A percentile compares a stretch with the other conserved stretches of the same genome.
Conservation (phyloP, 352 stramenopile species). For the Bremia lactucae region DNA sequence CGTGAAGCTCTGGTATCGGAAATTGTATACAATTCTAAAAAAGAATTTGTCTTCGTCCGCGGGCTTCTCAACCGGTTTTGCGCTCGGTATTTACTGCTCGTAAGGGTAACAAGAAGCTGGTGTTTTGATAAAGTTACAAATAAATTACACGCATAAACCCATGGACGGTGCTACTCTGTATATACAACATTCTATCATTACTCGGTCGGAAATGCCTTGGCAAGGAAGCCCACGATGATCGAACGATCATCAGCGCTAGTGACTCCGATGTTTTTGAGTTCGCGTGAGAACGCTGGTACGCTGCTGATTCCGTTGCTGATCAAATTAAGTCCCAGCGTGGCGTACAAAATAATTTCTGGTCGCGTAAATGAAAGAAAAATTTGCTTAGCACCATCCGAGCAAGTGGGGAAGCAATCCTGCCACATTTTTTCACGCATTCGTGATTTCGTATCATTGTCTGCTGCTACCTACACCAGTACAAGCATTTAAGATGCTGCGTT, state of each 20-base stretch:
- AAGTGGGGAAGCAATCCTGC: slow-evolving; percentile 74
- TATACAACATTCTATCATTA: slow-evolving; percentile 17
- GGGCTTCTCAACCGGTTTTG: slow-evolving; percentile 66
- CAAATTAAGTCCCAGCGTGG: slow-evolving; percentile 73
- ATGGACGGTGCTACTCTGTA: no score
- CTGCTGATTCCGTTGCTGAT: slow-evolving; percentile 80
- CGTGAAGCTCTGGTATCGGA: slow-evolving; percentile 64
- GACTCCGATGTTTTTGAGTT: slow-evolving; percentile 69
- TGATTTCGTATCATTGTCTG: slow-evolving; percentile 31
- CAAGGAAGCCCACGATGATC: slow-evolving; percentile 68
- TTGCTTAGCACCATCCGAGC: slow-evolving; percentile 55
- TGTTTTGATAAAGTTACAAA: neutral
- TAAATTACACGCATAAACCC: neutral
- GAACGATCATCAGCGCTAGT: slow-evolving; percentile 57
- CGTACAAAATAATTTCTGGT: slow-evolving; percentile 67
- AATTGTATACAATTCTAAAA: slow-evolving; percentile 60
- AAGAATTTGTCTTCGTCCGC: slow-evolving; percentile 76
- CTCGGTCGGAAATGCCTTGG: slow-evolving; percentile 59
- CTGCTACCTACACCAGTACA: slow-evolving; percentile 14
- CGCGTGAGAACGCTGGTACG: slow-evolving; percentile 66
- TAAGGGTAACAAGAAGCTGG: slow-evolving; percentile 10
- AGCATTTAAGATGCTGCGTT: neutral
- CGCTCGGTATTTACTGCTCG: slow-evolving; percentile 55
- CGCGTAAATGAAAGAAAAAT: slow-evolving; percentile 67
- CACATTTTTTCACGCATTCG: slow-evolving; percentile 62